phyloP scores from a whole-genome alignment of 208 protist species.

The Herpetomonas samuelpessoai region DNA sequence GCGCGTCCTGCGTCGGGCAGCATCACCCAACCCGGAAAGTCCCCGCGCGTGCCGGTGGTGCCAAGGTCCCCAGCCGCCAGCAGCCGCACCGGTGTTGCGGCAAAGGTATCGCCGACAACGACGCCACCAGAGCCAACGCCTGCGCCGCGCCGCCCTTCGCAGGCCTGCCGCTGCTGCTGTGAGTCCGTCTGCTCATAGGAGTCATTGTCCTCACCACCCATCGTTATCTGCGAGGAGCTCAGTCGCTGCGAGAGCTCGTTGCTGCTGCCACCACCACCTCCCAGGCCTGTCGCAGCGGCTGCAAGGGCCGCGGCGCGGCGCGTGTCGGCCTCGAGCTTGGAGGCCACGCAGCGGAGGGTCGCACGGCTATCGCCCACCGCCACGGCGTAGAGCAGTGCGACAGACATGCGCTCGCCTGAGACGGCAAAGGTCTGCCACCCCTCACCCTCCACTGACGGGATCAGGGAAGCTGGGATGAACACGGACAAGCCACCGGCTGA shows the following conservation, averaged over 20 bases:
- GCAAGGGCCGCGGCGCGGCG: conserved; percentile 26
- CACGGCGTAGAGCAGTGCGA: conserved; percentile 61
- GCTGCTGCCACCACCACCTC: neutral
- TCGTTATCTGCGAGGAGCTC: neutral
- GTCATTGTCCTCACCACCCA: conserved; percentile 1
- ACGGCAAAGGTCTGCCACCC: conserved; percentile 66
- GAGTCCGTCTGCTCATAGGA: conserved; percentile 1
- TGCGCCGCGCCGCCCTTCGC: neutral
- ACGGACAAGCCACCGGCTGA: conserved; percentile 17
- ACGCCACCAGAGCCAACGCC: neutral
- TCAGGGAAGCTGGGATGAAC: conserved; percentile 58
- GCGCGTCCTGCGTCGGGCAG: conserved; percentile 7
- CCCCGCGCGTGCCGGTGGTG: conserved; percentile 1
- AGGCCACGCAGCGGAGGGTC: conserved; percentile 55
- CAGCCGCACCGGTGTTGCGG: conserved; percentile 46
- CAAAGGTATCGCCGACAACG: conserved; percentile 10
- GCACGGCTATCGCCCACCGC: conserved; percentile 64
- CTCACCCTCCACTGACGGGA: conserved; percentile 31
- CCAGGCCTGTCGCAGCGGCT: neutral
- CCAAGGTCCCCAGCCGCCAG: neutral
- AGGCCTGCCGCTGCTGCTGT: conserved; percentile 2
- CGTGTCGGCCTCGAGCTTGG: conserved; percentile 64
- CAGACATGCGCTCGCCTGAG: conserved; percentile 68
- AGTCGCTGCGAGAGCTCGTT: neutral
- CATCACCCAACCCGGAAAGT: conserved; percentile 8